Evolutionary conservation across 768 basidiomycete genomes (phyloP), one percentile per base, ranked within the genome.

Genomic region (Boletus bicolor): DNA sequence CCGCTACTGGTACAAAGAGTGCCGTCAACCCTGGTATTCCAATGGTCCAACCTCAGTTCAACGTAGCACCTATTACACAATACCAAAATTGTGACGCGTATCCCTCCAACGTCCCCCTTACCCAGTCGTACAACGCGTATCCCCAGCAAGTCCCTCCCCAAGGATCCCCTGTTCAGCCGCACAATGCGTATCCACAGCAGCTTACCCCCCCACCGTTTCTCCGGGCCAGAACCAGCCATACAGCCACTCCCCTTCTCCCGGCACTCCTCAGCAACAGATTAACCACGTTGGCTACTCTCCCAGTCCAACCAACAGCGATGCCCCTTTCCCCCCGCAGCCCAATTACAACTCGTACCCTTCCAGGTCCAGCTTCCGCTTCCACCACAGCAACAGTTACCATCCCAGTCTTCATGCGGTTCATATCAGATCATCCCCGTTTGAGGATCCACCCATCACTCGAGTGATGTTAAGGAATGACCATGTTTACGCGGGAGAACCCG

Each of bases 311-410:
- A 15, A 43, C 17, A 49, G 34, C 11, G 19, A 19, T 7, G 30
- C 51, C 24, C 4, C 56, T 38, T 55, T 44, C 6, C 55, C 68
- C 2, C 60, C 60, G 28, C 68, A 61, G 35, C 54, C 68, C 6
- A 62, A 60, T 28, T 59, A 56, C 53, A 42, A 1, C 32, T 17
- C 55, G 11, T 52, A 64, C n/a, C 68, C 67, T 34, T 56, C 19
- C 68, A 62, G 38, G 36, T 35, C 3, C 64, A 48, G 28, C 48
- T 50, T 34, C 55, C 53, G 7, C 24, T 32, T 44, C 37, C 39
- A 28, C 46, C 30, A 30, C 51, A 32, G 11, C 34, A 24, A 24
- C 54, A 42, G 10, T 39, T 17, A 1, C 26, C 28, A 28, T 17
- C 30, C 24, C 54, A 53, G 21, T 37, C 47, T 34, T 28, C 41